Conservation (phyloP, 495 filamentous ascomycete species). For the Thermochaetoides thermophila region DNA sequence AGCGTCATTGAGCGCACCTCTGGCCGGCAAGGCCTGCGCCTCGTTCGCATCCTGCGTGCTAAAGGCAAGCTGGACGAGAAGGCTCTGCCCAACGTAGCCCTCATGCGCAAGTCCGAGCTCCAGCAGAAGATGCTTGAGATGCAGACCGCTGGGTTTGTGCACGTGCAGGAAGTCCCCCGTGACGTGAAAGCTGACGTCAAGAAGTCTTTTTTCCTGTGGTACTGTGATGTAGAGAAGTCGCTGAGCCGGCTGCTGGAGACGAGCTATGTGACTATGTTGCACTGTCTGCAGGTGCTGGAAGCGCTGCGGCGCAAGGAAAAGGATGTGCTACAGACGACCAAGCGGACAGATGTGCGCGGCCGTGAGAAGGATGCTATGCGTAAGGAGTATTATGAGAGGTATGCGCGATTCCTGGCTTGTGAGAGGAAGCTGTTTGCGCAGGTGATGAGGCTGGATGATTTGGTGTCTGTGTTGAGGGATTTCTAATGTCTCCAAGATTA, state of each 20-base stretch:
- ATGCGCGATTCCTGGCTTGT: conserved; percentile 51
- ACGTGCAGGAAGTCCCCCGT: conserved; percentile 82
- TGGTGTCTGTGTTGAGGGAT: conserved; percentile 71
- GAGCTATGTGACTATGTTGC: conserved; percentile 79
- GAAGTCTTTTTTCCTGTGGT: conserved; percentile 80
- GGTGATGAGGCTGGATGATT: conserved; percentile 63
- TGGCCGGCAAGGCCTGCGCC: conserved; percentile 57
- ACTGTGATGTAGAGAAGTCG: conserved; percentile 61
- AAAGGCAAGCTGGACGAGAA: conserved; percentile 91
- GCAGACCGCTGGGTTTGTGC: conserved; percentile 67
- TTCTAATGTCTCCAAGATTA: too few species aligned
- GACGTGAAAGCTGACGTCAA: conserved; percentile 62
- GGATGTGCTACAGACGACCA: conserved; percentile 57
- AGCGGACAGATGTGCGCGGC: conserved; percentile 69
- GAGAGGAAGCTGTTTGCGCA: conserved; percentile 68
- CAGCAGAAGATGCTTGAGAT: conserved; percentile 68
- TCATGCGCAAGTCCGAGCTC: conserved; percentile 67
- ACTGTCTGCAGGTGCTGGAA: conserved; percentile 59
- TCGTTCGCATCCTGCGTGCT: conserved; percentile 65
- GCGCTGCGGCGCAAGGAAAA: conserved; percentile 53
- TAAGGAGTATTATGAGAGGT: conserved; percentile 46
- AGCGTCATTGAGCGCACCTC: conserved; percentile 59
- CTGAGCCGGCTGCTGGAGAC: conserved; percentile 52
- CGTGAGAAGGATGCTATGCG: conserved; percentile 63
- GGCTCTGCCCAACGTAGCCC: conserved; percentile 51